Base-by-base conservation (phyloP, 1,284 basidiomycete genomes). In the Polyporus tsugae region DNA sequence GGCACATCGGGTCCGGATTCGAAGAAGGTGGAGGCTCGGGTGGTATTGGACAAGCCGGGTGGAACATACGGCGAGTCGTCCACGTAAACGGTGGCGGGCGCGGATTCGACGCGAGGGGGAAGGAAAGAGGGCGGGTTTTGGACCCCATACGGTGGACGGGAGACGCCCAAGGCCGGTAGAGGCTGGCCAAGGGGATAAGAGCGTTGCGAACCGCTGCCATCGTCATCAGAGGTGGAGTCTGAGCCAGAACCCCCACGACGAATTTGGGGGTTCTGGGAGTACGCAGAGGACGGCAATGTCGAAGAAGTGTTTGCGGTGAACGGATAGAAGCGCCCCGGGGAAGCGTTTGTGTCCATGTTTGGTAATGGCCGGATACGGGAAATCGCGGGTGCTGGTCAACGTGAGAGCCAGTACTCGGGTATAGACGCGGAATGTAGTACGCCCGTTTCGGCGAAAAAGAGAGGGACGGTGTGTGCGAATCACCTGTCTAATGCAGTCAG, bases 311-410 rank as follows among this genome's bases (percentile, higher is more conserved):
- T 41, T 35, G 69, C 60, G 69, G 71, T 62, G 74, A 72, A 72
- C 64, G 70, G 55, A 68, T 67, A 69, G 68, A 72, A 71, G 73
- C 74, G 74, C 74, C 72, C 70, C 65, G 67, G 17, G 49, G 74
- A 70, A 74, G 72, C 67, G 69, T 74, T 63, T 66, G 63, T 71
- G 69, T 70, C 74, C 74, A 75, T 75, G 60, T 73, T 70, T 70
- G 74, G 74, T 71, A 75, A 73, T 70, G 62, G 74, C 74, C 72
- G 67, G 67, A 74, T 70, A 70, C 67, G 69, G 72, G 59, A 72
- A 73, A 74, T 73, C 52, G 72, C 70, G 65, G 70, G 57, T 68
- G 67, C 68, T 73, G 68, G 70, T 74, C 62, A 68, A 67, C 73
- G 73, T 74, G 74, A 73, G 72, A 74, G 70, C 63, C 64, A 63